phyloP scores from a whole-genome alignment of 371 early-diverging fungal genomes.

The Rhizomucor miehei region DNA sequence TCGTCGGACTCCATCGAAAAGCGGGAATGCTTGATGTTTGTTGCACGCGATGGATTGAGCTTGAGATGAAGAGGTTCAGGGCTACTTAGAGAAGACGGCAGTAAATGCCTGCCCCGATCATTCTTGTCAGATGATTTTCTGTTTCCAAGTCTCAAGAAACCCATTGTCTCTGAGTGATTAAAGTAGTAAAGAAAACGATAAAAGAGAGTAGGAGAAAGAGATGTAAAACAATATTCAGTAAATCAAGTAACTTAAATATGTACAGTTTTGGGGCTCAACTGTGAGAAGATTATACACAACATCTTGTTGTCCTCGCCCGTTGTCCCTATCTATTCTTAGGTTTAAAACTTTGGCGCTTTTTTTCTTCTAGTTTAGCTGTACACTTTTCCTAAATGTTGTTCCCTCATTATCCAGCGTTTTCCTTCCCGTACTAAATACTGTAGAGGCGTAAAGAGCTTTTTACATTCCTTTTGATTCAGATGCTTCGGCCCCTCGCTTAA shows the following conservation, averaged over 20 bases:
- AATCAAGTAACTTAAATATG: conserved; percentile 9
- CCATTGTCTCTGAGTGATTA: conserved; percentile 1
- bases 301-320: background rate
- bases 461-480: too few relatives aligned
- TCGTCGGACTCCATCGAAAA: background rate
- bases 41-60: background rate
- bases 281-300: background rate
- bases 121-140: conserved; percentile 3
- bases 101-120: background rate
- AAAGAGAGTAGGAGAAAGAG: conserved; percentile 4
- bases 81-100: conserved; percentile 11
- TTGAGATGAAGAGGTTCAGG: conserved; percentile 12
- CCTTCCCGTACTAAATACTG: too few relatives aligned
- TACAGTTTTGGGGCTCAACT: conserved; percentile 6
- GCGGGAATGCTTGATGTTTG: too few relatives aligned
- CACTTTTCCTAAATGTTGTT: too few relatives aligned
- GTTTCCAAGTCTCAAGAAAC: conserved; percentile 7
- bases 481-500: too few relatives aligned
- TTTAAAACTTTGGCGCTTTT: too few relatives aligned
- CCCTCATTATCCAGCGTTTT: too few relatives aligned
- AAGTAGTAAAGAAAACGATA: background rate
- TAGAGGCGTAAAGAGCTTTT: too few relatives aligned
- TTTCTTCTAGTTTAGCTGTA: too few relatives aligned
- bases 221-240: conserved; percentile 5
- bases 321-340: background rate